These are phyloP conservation scores for Trebouxia sp. DNA, from an alignment of 139 green algal species.

Conservation along the genomic window DNA sequence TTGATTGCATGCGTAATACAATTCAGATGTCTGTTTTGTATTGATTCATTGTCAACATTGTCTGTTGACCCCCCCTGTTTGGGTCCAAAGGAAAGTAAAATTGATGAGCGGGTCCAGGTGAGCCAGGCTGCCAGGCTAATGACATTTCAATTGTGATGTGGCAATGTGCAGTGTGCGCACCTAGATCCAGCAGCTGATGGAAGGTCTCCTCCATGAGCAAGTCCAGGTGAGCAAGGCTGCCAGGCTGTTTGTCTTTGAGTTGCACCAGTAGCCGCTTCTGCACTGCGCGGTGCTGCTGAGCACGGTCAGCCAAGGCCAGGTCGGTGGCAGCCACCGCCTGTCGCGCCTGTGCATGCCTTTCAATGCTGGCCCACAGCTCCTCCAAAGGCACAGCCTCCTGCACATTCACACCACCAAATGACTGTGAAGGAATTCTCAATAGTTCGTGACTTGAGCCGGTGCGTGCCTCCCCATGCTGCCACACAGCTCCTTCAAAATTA, in stretches of 20 bases:
- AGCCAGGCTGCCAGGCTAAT: neutral
- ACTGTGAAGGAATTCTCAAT: too few relatives aligned
- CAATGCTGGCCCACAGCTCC: neutral
- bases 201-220: slow-evolving; percentile 3
- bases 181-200: slow-evolving; percentile 1
- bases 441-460: too few relatives aligned
- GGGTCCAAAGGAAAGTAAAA: neutral
- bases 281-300: slow-evolving; percentile 17
- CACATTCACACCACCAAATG: too few relatives aligned
- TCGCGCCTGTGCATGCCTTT: neutral
- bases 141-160: neutral
- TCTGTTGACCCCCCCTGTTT: too few relatives aligned
- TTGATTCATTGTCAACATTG: too few relatives aligned
- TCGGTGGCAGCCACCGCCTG: slow-evolving; percentile 1
- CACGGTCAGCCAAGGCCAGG: neutral
- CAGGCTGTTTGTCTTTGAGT: slow-evolving; percentile 15
- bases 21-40: too few relatives aligned
- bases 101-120: neutral
- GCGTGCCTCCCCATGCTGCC: too few relatives aligned
- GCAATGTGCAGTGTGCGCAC: neutral
- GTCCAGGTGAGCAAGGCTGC: neutral
- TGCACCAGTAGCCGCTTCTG: slow-evolving; percentile 26
- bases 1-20: too few relatives aligned
- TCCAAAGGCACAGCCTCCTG: slow-evolving; percentile 19
- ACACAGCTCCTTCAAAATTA: too few relatives aligned